Evolutionary conservation across 345 rosid genomes (phyloP), one percentile per base, ranked within the genome.

Genomic region (Capsella bursapastoris): DNA sequence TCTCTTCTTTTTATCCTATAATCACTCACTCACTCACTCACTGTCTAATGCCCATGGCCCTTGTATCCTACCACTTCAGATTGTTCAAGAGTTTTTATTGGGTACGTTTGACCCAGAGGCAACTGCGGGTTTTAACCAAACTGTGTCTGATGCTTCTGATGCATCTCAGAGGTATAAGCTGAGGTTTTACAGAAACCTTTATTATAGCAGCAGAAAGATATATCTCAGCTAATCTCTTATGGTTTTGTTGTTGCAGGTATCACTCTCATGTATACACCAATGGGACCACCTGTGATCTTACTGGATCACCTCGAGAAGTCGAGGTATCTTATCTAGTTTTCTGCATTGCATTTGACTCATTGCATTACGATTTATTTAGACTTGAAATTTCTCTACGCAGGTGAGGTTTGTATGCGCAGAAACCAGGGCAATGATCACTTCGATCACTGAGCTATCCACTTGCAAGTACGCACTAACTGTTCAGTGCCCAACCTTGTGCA

Each of bases 321-420:
- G 99, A 95, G 92, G 99, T 76, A 58, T 37, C 12, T 62, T 34
- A 25, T 32, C 34, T 65, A 22, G 37, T 72, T 51, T 16, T 45
- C 51, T 62, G 25, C 55, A 1, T 32, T 47, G 25, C 55, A 1
- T 65, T 43, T 18, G 50, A 1, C 47, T 35, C 37, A 41, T 12
- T n/a, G 59, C 40, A 27, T 60, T 31, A 22, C 14, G 27, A 62
- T 62, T 51, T 15, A 11, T 52, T 22, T 10, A 4, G 68, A 6
- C 57, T 67, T 68, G 44, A 27, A 18, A 22, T 57, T 78, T n/a
- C 18, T 41, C 55, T 7, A 71, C 65, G 74, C 80, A 95, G 99
- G 97, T 92, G 84, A 90, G 97, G 79, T 95, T 95, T 78, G 93
- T 92, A 44, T 95, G 99, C 72, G 84, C 97, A 7, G 99, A 92